Percentiles rank a stretch among this genome's conserved stretches.
phyloP scores from a whole-genome alignment of 768 basidiomycete species.

The Leccinum longicurvipes region DNA sequence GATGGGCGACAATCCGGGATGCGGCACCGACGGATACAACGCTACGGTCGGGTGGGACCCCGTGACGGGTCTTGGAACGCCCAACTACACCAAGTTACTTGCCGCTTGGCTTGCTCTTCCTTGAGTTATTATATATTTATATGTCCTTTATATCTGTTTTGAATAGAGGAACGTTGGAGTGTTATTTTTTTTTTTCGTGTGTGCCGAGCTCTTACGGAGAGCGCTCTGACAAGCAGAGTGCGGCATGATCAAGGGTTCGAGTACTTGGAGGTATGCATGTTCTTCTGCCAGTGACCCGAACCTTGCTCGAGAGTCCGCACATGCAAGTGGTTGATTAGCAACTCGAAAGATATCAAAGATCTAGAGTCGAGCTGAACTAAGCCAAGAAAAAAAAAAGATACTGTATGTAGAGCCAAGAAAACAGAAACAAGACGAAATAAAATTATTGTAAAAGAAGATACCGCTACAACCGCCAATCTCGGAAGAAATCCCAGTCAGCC shows the following conservation, averaged over 20 bases:
- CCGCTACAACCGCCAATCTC: slow-evolving; percentile 60
- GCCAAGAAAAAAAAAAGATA: neutral
- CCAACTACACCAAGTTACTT: slow-evolving; percentile 50
- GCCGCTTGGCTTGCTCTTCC: slow-evolving; percentile 39
- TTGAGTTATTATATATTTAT: slow-evolving; percentile 12
- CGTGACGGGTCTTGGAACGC: too few relatives aligned
- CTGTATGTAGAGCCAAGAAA: neutral
- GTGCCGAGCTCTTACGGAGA: too few relatives aligned
- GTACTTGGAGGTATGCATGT: too few relatives aligned
- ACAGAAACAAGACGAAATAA: neutral
- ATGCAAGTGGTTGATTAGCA: slow-evolving; percentile 4
- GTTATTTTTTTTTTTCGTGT: too few relatives aligned
- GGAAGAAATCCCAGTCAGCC: slow-evolving; percentile 65
- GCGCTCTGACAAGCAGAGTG: too few relatives aligned
- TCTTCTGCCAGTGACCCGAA: too few relatives aligned
- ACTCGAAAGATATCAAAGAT: neutral
- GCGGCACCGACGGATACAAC: slow-evolving; percentile 25
- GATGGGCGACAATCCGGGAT: slow-evolving; percentile 23
- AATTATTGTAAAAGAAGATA: neutral
- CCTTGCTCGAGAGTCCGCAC: neutral
- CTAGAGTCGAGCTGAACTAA: neutral
- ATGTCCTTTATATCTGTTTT: too few relatives aligned
- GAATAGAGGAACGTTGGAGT: too few relatives aligned
- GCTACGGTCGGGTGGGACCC: too few relatives aligned
- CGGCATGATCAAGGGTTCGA: too few relatives aligned